A percentile compares a stretch with the other conserved stretches of the same genome.
Conservation (phyloP, 164 flowering plant species). For the Akebia trifoliata region DNA sequence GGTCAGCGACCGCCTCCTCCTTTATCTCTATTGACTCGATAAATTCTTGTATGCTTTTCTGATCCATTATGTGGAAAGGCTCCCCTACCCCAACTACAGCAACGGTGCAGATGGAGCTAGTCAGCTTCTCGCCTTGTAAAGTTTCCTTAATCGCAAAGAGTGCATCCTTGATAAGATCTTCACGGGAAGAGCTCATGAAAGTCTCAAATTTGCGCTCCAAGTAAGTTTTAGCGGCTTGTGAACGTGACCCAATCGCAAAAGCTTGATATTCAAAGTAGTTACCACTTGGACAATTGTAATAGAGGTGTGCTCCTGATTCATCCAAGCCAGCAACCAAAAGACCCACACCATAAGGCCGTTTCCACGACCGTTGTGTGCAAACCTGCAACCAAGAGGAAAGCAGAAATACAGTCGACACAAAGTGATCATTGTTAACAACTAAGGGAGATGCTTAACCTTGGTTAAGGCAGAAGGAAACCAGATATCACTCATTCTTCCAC, state of each 20-base stretch:
- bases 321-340: conserved; percentile 79
- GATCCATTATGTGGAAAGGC: conserved; percentile 62
- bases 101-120: conserved; percentile 76
- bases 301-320: conserved; percentile 79
- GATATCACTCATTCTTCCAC: too few relatives aligned
- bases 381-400: too few relatives aligned
- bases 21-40: conserved; percentile 68
- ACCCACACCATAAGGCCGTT: conserved; percentile 95
- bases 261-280: conserved; percentile 92
- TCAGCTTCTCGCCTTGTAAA: conserved; percentile 78
- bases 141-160: conserved; percentile 84
- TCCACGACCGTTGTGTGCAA: conserved; percentile 94
- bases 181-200: conserved; percentile 55
- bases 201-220: conserved; percentile 74
- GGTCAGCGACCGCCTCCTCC: conserved; percentile 48
- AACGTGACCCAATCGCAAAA: conserved; percentile 95
- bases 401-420: too few relatives aligned
- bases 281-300: conserved; percentile 98
- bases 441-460: too few relatives aligned
- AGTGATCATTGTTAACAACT: too few relatives aligned
- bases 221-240: conserved; percentile 94
- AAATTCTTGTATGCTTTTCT: conserved; percentile 54
- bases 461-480: too few relatives aligned
- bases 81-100: conserved; percentile 68
- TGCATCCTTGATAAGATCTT: conserved; percentile 69